Evolutionary conservation across 2,329 filamentous ascomycete genomes (phyloP), one percentile per base, ranked within the genome.

Genomic region (Verruconis gallopava): DNA sequence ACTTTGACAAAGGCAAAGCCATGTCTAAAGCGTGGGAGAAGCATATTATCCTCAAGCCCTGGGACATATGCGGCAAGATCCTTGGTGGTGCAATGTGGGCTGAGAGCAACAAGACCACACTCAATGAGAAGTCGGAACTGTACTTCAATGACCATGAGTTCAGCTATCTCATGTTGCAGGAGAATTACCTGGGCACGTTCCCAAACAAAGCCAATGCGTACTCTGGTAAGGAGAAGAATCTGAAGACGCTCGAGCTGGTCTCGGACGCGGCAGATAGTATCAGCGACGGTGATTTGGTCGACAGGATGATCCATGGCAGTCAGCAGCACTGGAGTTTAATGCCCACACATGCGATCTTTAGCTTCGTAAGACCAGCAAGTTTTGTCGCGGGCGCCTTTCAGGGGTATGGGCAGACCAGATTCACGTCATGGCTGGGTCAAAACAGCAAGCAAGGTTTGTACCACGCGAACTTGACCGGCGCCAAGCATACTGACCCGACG

Each of bases 81-180:
- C 74, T 98, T 4, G 85, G 76, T 19, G 80, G 85, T 3, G 85
- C 85, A 28, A 76, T 95, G 62, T 98, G 96, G 61, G 73, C 83
- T 18, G 73, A 79, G 3, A 77, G 79, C 38, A 93, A 85, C 62
- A 93, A 85, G 50, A 69, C 84, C 3, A 93, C 85, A 0, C 67
- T 98, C 25, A 96, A 96, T 57, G 89, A 98, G 60, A 98, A 98
- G 69, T 91, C 93, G 48, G 89, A 98, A 62, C 75, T 98, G 1
- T 98, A 98, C 61, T 98, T 98, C 69, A 96, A 98, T 59, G 91
- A 98, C 53, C 91, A 98, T 55, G 91, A 98, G 53, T 93, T 96
- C 64, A 95, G 86, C 54, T 91, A 80, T 55, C 69, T 98, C 41
- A 96, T 98, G 91, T 78, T 98, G 37, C 91, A 98, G 58, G 93